Evolutionary conservation across 352 stramenopile genomes (phyloP).

Genomic region (Saprolegnia diclina): DNA sequence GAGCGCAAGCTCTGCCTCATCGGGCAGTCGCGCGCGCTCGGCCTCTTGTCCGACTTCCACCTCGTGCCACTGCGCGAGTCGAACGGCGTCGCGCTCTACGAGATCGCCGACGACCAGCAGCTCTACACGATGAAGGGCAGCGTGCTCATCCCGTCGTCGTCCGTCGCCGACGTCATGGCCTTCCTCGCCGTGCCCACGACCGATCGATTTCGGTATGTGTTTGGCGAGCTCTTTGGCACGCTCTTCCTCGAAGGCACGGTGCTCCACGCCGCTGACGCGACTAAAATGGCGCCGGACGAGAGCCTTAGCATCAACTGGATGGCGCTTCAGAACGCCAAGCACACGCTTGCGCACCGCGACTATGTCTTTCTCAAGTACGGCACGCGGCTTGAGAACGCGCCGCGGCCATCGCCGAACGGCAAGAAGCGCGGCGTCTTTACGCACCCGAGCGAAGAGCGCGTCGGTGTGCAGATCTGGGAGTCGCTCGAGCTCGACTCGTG

Average conservation of each 20-base stretch:
- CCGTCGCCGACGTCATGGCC: conserved; percentile 14
- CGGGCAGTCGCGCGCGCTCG: not conserved
- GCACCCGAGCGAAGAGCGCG: conserved; percentile 5
- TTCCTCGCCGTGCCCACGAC: conserved; percentile 3
- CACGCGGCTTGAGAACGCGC: not conserved
- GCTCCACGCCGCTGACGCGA: not conserved
- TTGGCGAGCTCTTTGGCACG: conserved; percentile 16
- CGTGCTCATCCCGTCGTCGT: conserved; percentile 14
- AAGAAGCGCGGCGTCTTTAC: not conserved
- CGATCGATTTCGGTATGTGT: conserved; percentile 3
- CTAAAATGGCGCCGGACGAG: conserved; percentile 30
- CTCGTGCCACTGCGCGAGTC: conserved; percentile 1
- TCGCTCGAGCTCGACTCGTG: conserved; percentile 10
- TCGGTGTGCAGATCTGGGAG: conserved; percentile 10
- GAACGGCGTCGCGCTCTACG: conserved; percentile 7
- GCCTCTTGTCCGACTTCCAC: not conserved
- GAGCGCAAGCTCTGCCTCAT: conserved; percentile 4
- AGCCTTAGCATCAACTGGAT: conserved; percentile 77
- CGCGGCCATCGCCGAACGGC: not conserved
- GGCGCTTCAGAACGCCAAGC: conserved; percentile 69
- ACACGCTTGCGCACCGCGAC: conserved; percentile 74
- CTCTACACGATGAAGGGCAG: conserved; percentile 11
- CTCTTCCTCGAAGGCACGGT: conserved; percentile 21
- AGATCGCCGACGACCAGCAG: conserved; percentile 3
- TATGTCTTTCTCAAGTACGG: conserved; percentile 80